Evolutionary conservation across 306 rosid species (phyloP).

Genomic region (Vigna unguiculata): DNA sequence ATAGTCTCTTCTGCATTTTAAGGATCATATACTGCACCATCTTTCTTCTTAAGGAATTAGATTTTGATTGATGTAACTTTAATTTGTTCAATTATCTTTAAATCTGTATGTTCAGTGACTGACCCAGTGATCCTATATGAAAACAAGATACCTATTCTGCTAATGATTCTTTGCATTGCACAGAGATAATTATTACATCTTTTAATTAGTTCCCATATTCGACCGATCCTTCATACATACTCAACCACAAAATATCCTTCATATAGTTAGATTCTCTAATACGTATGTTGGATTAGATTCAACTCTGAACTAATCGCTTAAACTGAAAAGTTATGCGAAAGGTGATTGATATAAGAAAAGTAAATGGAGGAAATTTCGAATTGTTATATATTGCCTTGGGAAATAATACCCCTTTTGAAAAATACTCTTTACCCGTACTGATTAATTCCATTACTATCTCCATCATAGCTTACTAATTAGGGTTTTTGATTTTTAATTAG

Average conservation of each 20-base stretch:
- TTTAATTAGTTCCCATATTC: background rate
- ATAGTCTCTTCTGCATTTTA: background rate
- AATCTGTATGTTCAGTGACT: background rate
- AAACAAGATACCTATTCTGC: background rate
- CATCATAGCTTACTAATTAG: background rate
- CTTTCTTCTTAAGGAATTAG: background rate
- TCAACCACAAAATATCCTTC: background rate
- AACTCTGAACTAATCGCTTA: conserved; percentile 13
- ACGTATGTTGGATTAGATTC: background rate
- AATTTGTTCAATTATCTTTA: too few species aligned
- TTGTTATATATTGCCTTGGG: background rate
- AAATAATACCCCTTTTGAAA: conserved; percentile 27
- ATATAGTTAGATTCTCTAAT: conserved; percentile 9
- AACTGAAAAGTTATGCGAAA: background rate
- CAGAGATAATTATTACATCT: background rate
- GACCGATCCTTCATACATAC: conserved; percentile 2
- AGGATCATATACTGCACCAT: background rate
- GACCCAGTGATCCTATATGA: background rate
- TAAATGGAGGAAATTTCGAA: background rate
- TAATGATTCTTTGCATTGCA: background rate
- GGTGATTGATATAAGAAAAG: conserved; percentile 18
- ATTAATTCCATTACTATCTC: background rate
- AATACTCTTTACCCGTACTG: background rate
- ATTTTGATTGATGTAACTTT: background rate
- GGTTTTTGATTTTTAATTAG: background rate